Evolutionary conservation across 2,329 filamentous ascomycete genomes (phyloP).

Genomic region (Fusarium coicis): DNA sequence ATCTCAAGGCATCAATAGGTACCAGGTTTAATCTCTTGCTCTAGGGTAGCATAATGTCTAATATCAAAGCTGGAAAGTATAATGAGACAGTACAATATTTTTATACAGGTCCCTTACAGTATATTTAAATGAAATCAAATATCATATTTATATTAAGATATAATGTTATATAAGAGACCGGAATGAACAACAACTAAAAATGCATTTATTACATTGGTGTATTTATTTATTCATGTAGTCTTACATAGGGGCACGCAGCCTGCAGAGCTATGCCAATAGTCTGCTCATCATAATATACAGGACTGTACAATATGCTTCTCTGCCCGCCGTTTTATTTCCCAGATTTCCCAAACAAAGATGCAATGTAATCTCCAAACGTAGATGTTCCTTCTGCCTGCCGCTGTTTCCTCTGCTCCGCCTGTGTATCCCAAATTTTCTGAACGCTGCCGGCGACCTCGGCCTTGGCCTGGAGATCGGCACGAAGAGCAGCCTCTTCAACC

Average conservation of each 20-base stretch:
- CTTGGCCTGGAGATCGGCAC: conserved; percentile 70
- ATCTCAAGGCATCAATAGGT: fast-evolving
- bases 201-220: background rate
- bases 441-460: conserved; percentile 69
- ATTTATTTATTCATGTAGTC: background rate
- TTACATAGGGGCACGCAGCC: background rate
- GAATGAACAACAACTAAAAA: background rate
- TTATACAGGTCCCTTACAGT: background rate
- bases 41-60: background rate
- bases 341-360: conserved; percentile 45
- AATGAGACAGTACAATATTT: background rate
- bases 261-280: background rate
- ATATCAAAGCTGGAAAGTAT: too few relatives aligned
- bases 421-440: conserved; percentile 52
- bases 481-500: conserved; percentile 71
- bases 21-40: fast-evolving
- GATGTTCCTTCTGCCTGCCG: conserved; percentile 49
- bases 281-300: conserved; percentile 25
- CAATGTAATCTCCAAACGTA: conserved; percentile 47
- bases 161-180: fast-evolving
- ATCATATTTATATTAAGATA: too few relatives aligned
- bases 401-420: conserved; percentile 66
- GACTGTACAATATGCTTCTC: conserved; percentile 28
- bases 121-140: fast-evolving
- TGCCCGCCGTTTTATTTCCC: conserved; percentile 37